Base-by-base conservation (phyloP, 2,329 filamentous ascomycete species). In the Pezicula neosporulosa region DNA sequence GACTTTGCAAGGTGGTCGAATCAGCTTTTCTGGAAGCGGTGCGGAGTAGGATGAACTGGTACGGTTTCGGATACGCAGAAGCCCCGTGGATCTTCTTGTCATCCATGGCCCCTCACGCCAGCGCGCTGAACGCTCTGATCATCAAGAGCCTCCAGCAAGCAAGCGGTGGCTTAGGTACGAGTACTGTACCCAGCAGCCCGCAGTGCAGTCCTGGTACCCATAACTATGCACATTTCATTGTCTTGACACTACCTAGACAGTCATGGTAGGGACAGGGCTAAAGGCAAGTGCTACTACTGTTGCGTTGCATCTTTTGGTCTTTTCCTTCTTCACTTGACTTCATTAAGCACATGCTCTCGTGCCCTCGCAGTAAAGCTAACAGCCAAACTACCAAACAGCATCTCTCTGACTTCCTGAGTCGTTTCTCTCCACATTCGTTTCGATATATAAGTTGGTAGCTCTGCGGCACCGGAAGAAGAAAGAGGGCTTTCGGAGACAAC, bases 401-500 rank as follows among this genome's bases (percentile, higher is more conserved):
- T n/a, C 18, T 35, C 8, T 19, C 37, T 13, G 37, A 39, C 8
- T 37, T 3, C 35, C n/a, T 16, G 35, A 21, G 21, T 21, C n/a
- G 3, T 37, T 13, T 37, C 35, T 35, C 44, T 33, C 54, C 51
- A 54, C 56, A 37, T 44, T 48, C 46, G 46, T 50, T 28, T 53
- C 52, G 49, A 49, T 56, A 58, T 60, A 61, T 54, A 57, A 56
- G 49, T 53, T 53, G 21, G 18, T 8, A 54, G 47, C 49, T 38
- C 52, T 38, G 44, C 30, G 21, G 47, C 54, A 48, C 37, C 42
- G 42, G 42, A 44, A 44, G 21, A 28, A 44, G 42, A 44, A 16
- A 27, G 21, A 44, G 5, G 8, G 38, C 18, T 24, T 18, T 42
- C 16, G 7, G 18, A 16, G 38, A 18, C 8, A 19, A 9, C 13